Conservation (phyloP, 2,329 filamentous ascomycete species). For the Colletotrichum neosansevieriae region DNA sequence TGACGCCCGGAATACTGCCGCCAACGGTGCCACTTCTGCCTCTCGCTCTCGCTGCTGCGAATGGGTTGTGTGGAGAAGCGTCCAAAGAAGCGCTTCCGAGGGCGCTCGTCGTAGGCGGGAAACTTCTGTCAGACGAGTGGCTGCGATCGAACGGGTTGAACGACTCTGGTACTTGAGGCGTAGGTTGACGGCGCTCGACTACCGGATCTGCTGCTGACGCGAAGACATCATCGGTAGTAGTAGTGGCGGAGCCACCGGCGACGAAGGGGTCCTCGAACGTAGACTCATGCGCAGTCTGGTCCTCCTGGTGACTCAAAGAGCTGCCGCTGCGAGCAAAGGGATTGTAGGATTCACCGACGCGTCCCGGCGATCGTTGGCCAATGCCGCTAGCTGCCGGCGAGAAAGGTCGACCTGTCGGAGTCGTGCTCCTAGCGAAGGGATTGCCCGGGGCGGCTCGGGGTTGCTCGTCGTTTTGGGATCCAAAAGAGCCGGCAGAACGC, state of each 20-base stretch:
- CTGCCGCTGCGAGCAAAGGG: constrained; percentile 16
- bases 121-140: constrained; percentile 9
- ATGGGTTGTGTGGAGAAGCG: constrained; percentile 9
- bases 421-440: constrained; percentile 30
- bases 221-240: not conserved
- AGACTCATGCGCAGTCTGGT: not conserved
- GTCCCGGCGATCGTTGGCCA: not conserved
- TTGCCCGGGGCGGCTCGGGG: not conserved
- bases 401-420: constrained; percentile 2
- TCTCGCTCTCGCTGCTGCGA: not conserved
- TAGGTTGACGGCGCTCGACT: constrained; percentile 22
- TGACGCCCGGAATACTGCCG: not conserved
- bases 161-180: constrained; percentile 25
- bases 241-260: not conserved
- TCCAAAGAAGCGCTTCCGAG: constrained; percentile 6
- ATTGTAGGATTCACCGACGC: not conserved
- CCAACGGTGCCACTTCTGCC: not conserved
- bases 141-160: constrained; percentile 28
- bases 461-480: not conserved
- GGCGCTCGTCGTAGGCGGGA: constrained; percentile 24
- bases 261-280: constrained; percentile 10
- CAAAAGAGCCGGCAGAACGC: not conserved
- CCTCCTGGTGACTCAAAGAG: not conserved
- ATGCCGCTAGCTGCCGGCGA: not conserved
- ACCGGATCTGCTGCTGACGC: not conserved